Conservation (phyloP, 2,329 filamentous ascomycete species). For the Colletotrichum lindemuthianum region DNA sequence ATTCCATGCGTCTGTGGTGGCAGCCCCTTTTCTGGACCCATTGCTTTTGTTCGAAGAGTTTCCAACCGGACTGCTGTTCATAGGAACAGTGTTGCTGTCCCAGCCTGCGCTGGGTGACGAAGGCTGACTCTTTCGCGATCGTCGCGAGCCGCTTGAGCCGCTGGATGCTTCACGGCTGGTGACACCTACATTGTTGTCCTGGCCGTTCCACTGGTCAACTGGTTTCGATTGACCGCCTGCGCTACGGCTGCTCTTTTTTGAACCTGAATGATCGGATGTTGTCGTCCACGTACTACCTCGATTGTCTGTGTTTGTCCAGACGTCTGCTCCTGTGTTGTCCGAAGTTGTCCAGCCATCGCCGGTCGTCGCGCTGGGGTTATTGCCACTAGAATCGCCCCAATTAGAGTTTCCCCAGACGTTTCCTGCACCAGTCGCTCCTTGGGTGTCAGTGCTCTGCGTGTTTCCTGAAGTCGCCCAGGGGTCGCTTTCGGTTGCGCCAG, state of each 20-base stretch:
- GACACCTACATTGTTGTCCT: constrained; percentile 32
- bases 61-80: constrained; percentile 21
- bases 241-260: constrained; percentile 28
- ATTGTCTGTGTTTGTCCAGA: constrained; percentile 4
- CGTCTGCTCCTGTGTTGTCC: constrained; percentile 2
- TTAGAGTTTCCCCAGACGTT: constrained; percentile 14
- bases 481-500: constrained; percentile 21
- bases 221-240: constrained; percentile 9
- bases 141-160: constrained; percentile 17
- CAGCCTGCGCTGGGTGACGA: constrained; percentile 24
- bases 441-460: constrained; percentile 1
- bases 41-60: constrained; percentile 23
- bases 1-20: constrained; percentile 11
- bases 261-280: constrained; percentile 28
- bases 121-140: constrained; percentile 12
- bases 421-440: constrained; percentile 3
- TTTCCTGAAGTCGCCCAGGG: constrained; percentile 14
- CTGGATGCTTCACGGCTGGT: constrained; percentile 7
- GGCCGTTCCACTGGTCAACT: constrained; percentile 18
- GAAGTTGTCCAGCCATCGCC: constrained; percentile 17
- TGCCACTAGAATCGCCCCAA: constrained; percentile 14
- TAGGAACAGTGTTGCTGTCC: constrained; percentile 36
- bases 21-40: constrained; percentile 17
- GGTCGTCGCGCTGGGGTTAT: constrained; percentile 5
- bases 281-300: constrained; percentile 17